A percentile compares a stretch with the other conserved stretches of the same genome.
Evolutionary conservation across 1,284 basidiomycete genomes (phyloP).

Genomic region (Gymnopus androsaceus): DNA sequence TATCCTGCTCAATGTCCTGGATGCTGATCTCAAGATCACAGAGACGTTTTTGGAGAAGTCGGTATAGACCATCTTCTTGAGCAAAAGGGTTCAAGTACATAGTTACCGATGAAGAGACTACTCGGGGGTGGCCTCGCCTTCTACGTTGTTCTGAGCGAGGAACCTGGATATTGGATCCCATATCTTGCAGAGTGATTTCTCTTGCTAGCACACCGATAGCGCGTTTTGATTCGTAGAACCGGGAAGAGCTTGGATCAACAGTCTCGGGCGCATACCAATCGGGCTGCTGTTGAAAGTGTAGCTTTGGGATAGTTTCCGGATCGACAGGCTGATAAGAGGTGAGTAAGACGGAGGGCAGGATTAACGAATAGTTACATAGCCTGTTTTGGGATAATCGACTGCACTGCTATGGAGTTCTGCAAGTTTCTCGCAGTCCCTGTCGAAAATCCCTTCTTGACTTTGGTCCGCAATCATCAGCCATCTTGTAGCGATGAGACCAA

Average conservation of each 20-base stretch:
- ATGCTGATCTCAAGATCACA: background rate
- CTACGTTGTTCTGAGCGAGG: background rate
- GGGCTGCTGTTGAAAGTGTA: constrained; percentile 30
- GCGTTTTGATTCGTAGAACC: constrained; percentile 27
- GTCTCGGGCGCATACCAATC: constrained; percentile 72
- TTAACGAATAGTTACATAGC: constrained; percentile 24
- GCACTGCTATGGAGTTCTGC: constrained; percentile 70
- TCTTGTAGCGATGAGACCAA: constrained; percentile 63
- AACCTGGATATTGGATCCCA: constrained; percentile 3
- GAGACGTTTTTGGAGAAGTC: constrained; percentile 6
- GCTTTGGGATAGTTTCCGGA: constrained; percentile 4
- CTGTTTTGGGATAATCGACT: constrained; percentile 71
- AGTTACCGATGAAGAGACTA: background rate
- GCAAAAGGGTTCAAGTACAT: background rate
- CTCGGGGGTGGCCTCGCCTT: background rate
- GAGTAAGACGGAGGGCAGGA: constrained; percentile 40
- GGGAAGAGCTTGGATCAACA: constrained; percentile 24
- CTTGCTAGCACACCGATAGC: constrained; percentile 63
- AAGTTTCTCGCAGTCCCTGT: constrained; percentile 61
- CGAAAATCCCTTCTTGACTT: constrained; percentile 51
- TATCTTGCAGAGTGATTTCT: constrained; percentile 39
- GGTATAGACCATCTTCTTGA: constrained; percentile 5
- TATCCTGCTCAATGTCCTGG: constrained; percentile 10
- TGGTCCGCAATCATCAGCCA: constrained; percentile 73
- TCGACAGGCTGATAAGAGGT: constrained; percentile 57